phyloP scores from a whole-genome alignment of 352 stramenopile genomes.

The Phytopythium delawarense region DNA sequence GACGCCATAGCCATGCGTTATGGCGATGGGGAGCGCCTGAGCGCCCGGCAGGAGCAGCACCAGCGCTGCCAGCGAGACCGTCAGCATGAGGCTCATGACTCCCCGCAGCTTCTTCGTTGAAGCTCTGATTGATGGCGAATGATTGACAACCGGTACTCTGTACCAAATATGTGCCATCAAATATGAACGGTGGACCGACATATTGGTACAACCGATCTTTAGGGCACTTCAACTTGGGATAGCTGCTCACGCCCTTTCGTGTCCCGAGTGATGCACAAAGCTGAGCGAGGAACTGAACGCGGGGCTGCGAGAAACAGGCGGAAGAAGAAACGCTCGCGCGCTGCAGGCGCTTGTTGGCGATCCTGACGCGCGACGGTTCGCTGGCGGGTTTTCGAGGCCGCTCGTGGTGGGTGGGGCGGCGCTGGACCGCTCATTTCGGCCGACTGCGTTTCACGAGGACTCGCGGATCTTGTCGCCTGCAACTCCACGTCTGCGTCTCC shows the following conservation, averaged over 20 bases:
- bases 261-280: background rate
- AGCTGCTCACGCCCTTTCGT: background rate
- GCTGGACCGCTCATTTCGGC: background rate
- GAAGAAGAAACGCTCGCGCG: background rate
- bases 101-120: slow-evolving; percentile 1
- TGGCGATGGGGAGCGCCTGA: background rate
- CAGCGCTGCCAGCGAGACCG: slow-evolving; percentile 7
- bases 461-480: background rate
- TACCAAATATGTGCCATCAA: slow-evolving; percentile 6
- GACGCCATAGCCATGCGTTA: slow-evolving; percentile 8
- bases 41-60: slow-evolving; percentile 12
- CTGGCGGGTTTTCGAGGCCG: background rate
- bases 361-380: background rate
- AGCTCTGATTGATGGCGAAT: background rate
- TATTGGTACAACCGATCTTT: slow-evolving; percentile 4
- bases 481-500: background rate
- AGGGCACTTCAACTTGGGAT: background rate
- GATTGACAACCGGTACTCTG: slow-evolving; percentile 7
- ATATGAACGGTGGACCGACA: background rate
- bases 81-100: background rate
- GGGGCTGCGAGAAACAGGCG: background rate
- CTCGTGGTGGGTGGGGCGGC: background rate
- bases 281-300: background rate
- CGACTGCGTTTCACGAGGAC: background rate
- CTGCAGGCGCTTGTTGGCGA: background rate